These are phyloP conservation scores for Candida pseudocylindracea DNA, from an alignment of 1,139 yeast genomes.

Conservation along the genomic window DNA sequence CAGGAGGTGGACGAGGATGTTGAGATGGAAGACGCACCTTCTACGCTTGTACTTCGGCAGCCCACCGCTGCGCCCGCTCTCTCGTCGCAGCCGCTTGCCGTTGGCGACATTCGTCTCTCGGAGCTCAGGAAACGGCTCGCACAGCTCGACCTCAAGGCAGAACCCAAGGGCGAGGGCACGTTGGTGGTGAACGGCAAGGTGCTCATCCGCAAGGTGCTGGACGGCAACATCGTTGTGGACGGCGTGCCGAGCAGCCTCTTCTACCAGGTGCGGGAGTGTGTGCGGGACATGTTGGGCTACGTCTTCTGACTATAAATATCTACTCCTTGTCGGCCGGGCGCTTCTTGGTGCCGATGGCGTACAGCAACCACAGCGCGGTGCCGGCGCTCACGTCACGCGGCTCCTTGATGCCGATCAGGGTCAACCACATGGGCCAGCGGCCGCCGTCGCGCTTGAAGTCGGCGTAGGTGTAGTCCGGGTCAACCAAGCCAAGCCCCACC, in stretches of 20 bases:
- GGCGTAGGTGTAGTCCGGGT: no score
- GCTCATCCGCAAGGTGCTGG: constrained; percentile 49
- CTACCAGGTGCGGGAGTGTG: constrained; percentile 56
- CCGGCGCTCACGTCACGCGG: no score
- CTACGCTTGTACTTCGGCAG: no score
- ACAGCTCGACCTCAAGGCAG: constrained; percentile 46
- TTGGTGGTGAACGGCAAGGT: constrained; percentile 64
- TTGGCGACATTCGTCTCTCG: constrained; percentile 76
- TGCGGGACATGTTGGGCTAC: constrained; percentile 59
- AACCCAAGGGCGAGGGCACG: constrained; percentile 85
- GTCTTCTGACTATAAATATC: neutral
- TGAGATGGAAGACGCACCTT: no score
- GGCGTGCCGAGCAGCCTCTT: constrained; percentile 62
- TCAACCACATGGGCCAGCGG: no score
- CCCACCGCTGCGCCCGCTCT: no score
- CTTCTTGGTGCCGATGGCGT: no score
- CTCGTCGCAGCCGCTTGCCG: constrained; percentile 19
- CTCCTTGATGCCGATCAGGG: no score
- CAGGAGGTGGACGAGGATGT: neutral
- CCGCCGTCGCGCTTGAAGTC: no score
- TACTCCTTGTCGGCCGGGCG: no score
- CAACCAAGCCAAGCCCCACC: no score
- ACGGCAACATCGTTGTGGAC: constrained; percentile 64
- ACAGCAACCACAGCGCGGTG: no score
- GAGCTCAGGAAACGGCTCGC: constrained; percentile 50